A percentile compares a stretch with the other conserved stretches of the same genome.
phyloP scores from a whole-genome alignment of 2,329 filamentous ascomycete species.

The Neonectria coccinea region DNA sequence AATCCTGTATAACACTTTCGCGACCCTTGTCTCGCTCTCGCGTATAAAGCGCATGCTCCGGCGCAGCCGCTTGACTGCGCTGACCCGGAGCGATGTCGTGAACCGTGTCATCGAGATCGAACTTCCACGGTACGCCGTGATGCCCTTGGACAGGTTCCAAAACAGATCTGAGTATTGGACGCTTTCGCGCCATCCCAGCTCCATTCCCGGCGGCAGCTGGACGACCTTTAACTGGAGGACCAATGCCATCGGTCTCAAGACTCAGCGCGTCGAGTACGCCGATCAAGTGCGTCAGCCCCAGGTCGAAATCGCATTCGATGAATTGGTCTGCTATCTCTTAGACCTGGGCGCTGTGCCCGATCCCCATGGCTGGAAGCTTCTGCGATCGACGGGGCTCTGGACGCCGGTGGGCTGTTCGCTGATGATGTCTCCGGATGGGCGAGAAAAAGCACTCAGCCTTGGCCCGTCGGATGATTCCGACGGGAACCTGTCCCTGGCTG shows the following conservation, averaged over 20 bases:
- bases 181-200: conserved; percentile 62
- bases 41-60: conserved; percentile 70
- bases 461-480: conserved; percentile 70
- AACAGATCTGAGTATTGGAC: conserved; percentile 69
- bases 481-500: conserved; percentile 67
- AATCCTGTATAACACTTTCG: conserved; percentile 73
- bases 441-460: conserved; percentile 63
- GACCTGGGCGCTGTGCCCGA: conserved; percentile 73
- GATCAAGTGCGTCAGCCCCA: conserved; percentile 66
- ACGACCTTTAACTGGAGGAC: conserved; percentile 74
- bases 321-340: conserved; percentile 70
- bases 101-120: conserved; percentile 76
- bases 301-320: conserved; percentile 67
- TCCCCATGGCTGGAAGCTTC: conserved; percentile 67
- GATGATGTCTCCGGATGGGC: conserved; percentile 64
- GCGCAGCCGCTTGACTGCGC: conserved; percentile 66
- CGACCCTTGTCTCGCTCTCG: conserved; percentile 69
- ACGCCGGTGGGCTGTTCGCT: conserved; percentile 69
- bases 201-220: conserved; percentile 71
- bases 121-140: conserved; percentile 72
- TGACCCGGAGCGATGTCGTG: conserved; percentile 72
- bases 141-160: conserved; percentile 67
- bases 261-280: conserved; percentile 72
- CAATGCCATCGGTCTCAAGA: conserved; percentile 70
- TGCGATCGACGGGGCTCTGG: conserved; percentile 70